These are phyloP conservation scores for Epicoccum sorghinum DNA, from an alignment of 2,329 filamentous ascomycete genomes.

Conservation along the genomic window DNA sequence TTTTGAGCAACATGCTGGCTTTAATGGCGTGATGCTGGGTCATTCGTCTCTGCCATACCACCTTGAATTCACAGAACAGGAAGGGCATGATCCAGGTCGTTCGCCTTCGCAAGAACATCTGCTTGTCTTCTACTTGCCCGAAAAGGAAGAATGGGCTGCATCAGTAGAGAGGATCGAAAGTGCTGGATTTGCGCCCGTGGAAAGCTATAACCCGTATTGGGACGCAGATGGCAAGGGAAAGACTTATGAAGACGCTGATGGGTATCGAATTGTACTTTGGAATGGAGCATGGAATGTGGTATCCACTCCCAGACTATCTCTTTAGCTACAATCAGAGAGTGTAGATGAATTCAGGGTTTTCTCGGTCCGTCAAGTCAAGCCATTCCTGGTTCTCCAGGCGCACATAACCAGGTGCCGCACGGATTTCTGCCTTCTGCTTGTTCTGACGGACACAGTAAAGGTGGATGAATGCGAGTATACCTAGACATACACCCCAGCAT, in stretches of 20 bases:
- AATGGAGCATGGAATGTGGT: constrained; percentile 28
- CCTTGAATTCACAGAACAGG: constrained; percentile 52
- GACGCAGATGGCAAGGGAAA: constrained; percentile 48
- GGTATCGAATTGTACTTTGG: constrained; percentile 53
- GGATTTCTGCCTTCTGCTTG: constrained; percentile 60
- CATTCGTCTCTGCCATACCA: constrained; percentile 49
- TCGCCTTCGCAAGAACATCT: constrained; percentile 54
- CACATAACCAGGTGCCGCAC: constrained; percentile 62
- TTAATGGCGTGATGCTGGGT: constrained; percentile 53
- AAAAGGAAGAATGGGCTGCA: constrained; percentile 32
- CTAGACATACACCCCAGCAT: constrained; percentile 60
- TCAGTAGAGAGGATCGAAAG: constrained; percentile 46
- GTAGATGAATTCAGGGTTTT: constrained; percentile 70
- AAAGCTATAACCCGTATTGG: constrained; percentile 55
- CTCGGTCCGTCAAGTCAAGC: constrained; percentile 68
- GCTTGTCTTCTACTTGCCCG: constrained; percentile 53
- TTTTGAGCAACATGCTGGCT: constrained; percentile 49
- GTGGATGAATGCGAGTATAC: constrained; percentile 66
- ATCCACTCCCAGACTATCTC: not conserved
- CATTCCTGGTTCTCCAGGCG: constrained; percentile 72
- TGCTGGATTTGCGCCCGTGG: constrained; percentile 45
- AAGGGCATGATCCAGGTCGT: constrained; percentile 44
- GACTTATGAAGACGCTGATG: constrained; percentile 56
- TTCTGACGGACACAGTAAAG: constrained; percentile 67
- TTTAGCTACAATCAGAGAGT: constrained; percentile 47